These are phyloP conservation scores for Phytophthora aleatoria DNA, from an alignment of 352 stramenopile genomes.

Conservation along the genomic window DNA sequence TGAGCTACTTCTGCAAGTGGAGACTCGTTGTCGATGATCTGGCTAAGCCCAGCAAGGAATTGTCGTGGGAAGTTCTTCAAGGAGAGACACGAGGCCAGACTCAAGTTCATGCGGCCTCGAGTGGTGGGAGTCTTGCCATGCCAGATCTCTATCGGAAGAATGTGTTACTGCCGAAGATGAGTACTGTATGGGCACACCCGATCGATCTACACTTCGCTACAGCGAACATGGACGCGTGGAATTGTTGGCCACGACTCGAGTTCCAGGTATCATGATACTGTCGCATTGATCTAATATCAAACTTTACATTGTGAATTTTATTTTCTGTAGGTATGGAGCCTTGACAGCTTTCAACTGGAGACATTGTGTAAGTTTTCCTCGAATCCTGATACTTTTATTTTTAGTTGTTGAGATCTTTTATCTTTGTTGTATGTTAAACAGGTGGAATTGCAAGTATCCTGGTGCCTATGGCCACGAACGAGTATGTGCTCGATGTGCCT, in stretches of 20 bases:
- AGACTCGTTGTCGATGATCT: conserved; percentile 27
- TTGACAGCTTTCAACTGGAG: conserved; percentile 47
- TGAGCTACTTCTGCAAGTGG: conserved; percentile 64
- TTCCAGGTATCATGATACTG: conserved; percentile 32
- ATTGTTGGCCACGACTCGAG: conserved; percentile 47
- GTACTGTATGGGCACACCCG: conserved; percentile 58
- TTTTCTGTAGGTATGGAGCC: conserved; percentile 38
- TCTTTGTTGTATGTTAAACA: conserved; percentile 10
- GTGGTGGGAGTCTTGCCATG: conserved; percentile 23
- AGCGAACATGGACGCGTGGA: conserved; percentile 13
- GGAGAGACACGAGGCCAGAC: conserved; percentile 50
- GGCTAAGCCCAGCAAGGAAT: background rate
- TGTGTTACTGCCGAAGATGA: conserved; percentile 32
- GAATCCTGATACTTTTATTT: background rate
- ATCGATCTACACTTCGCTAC: conserved; percentile 56
- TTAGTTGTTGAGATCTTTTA: background rate
- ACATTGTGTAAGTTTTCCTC: conserved; percentile 36
- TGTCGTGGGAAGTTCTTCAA: conserved; percentile 46
- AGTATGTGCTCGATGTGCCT: conserved; percentile 54
- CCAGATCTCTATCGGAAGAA: conserved; percentile 23
- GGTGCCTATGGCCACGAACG: conserved; percentile 39
- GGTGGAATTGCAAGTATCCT: conserved; percentile 39
- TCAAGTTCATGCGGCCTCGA: conserved; percentile 41
- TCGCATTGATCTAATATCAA: background rate
- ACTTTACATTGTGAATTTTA: background rate